Base-by-base conservation (phyloP, 441 rosid genomes). In the Syzygium syzygioides region DNA sequence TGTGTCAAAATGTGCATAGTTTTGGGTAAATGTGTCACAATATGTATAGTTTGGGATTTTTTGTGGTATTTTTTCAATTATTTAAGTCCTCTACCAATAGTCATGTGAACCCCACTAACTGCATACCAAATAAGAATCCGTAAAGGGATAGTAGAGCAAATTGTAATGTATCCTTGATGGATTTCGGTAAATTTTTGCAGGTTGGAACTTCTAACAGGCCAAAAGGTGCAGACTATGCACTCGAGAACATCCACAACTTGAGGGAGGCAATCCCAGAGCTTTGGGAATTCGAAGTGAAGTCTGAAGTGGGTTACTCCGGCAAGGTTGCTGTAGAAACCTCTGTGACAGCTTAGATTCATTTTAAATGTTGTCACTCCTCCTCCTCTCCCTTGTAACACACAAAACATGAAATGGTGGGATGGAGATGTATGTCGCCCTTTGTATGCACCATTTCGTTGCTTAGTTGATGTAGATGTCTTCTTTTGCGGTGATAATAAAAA, bases 191-290 rank as follows among this genome's bases (percentile, higher is more conserved):
- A 32, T 3, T 52, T 30, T 34, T 89, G 57, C 20, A 96, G 98
- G 96, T 97, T 52, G 99, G 99, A 41, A 93, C 94, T 90, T 90
- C 93, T 2, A 92, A 89, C 89, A 94, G 91, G 92, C 93, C 89
- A 54, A 92, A 94, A 86, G 99, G 93, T 8, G 94, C 98, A 4
- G 99, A 97, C 90, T 95, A 94, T 57, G 95, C 86, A 14, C 48
- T 97, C 80, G 97, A 95, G 89, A 89, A 15, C 10, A 90, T 97
- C 19, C 86, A 90, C 59, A 93, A 93, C 28, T 90, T 97, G 56
- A 90, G 92, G 5, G 91, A 95, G 85, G 94, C 89, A 28, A 93
- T 97, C 52, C 97, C 99, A 25, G 98, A 95, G 87, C 95, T 95
- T 25, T 95, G 98, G 99, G 86, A 85, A 56, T 85, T 41, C 28